phyloP scores from a whole-genome alignment of 495 filamentous ascomycete species.

The Aspergillus hancockii region DNA sequence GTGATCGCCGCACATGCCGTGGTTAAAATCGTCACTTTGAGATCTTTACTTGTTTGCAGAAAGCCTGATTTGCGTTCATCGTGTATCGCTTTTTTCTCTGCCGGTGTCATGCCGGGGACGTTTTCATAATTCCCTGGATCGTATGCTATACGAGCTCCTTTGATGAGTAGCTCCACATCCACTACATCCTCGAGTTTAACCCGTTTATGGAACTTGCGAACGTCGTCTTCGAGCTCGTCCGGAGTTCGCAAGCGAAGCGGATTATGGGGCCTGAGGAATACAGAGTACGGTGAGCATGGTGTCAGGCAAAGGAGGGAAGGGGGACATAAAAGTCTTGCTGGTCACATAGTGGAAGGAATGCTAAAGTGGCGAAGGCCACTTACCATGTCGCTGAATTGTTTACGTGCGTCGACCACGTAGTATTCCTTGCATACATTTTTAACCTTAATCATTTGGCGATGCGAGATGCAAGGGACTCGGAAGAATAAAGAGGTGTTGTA shows the following conservation, averaged over 20 bases:
- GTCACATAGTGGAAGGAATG: too few relatives aligned
- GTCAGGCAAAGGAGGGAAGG: too few relatives aligned
- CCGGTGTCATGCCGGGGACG: background rate
- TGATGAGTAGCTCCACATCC: conserved; percentile 13
- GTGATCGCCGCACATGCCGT: conserved; percentile 32
- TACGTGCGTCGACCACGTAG: background rate
- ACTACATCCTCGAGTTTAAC: conserved; percentile 10
- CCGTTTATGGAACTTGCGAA: conserved; percentile 10
- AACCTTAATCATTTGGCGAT: background rate
- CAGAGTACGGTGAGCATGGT: background rate
- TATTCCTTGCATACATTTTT: background rate
- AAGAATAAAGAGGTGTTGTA: background rate
- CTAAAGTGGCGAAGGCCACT: background rate
- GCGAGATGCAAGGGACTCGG: background rate
- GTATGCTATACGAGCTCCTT: conserved; percentile 19
- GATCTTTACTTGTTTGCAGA: conserved; percentile 22
- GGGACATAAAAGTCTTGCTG: too few relatives aligned
- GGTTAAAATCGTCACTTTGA: conserved; percentile 26
- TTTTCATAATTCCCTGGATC: background rate
- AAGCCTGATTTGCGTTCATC: conserved; percentile 8
- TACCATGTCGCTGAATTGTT: background rate
- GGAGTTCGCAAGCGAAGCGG: conserved; percentile 11
- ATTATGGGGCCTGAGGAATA: conserved; percentile 3
- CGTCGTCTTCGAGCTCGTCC: conserved; percentile 17
- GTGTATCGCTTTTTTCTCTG: conserved; percentile 6